These are phyloP conservation scores for Bauhinia variegata DNA, from an alignment of 306 rosid species.

Conservation along the genomic window DNA sequence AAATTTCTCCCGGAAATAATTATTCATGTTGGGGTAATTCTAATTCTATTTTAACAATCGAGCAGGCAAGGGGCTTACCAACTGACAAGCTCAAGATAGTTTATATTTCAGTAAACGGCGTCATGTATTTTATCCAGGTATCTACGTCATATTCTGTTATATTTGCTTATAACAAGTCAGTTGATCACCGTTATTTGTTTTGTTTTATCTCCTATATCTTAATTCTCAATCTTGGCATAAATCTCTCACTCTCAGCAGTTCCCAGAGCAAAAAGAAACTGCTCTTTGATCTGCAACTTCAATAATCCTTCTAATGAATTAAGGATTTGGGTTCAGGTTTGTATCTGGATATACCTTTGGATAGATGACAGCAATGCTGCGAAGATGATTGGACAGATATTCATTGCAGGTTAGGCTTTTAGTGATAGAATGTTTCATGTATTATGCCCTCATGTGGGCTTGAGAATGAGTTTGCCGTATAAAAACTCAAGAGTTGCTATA, in stretches of 20 bases:
- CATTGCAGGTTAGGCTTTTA: conserved; percentile 77
- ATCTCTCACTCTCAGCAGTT: conserved; percentile 9
- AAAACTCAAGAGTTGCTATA: conserved; percentile 10
- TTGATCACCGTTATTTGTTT: conserved; percentile 7
- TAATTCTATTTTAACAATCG: conserved; percentile 31
- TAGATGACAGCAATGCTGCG: conserved; percentile 59
- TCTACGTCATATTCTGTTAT: conserved; percentile 22
- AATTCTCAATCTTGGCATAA: not conserved
- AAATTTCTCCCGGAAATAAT: not conserved
- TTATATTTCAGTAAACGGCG: conserved; percentile 71
- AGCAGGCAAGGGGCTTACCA: conserved; percentile 91
- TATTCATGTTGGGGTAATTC: conserved; percentile 12
- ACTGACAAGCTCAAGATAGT: conserved; percentile 76
- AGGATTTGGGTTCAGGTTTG: conserved; percentile 60
- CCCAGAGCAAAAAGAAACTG: not conserved
- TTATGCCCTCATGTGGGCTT: conserved; percentile 28
- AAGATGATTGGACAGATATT: conserved; percentile 75
- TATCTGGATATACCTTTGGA: conserved; percentile 89
- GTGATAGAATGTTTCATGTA: conserved; percentile 14
- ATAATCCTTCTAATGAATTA: conserved; percentile 28
- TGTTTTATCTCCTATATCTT: not conserved
- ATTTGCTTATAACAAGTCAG: not conserved
- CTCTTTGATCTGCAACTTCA: conserved; percentile 14
- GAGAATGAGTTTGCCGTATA: conserved; percentile 20
- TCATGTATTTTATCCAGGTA: conserved; percentile 81